A percentile compares a stretch with the other conserved stretches of the same genome.
Evolutionary conservation across 75 land plant genomes (phyloP).

Genomic region (Cupressus sempervirens): DNA sequence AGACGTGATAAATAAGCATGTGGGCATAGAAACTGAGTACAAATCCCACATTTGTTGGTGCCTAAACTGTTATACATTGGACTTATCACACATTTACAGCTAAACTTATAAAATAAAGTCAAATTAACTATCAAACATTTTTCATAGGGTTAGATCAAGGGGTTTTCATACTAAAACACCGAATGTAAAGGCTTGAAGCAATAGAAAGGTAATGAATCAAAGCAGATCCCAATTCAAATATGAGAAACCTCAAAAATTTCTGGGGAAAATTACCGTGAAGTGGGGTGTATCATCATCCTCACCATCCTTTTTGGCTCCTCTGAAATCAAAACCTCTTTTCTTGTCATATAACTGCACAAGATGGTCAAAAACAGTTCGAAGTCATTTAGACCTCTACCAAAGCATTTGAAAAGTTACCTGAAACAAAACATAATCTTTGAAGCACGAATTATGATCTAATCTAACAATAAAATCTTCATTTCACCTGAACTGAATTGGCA

Average conservation of each 20-base stretch:
- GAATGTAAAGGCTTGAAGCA: neutral
- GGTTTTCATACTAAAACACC: neutral
- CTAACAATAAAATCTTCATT: too few species aligned
- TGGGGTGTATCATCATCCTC: constrained; percentile 72
- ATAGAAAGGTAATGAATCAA: neutral
- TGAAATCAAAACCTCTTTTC: constrained; percentile 69
- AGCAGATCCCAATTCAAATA: neutral
- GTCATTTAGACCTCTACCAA: neutral
- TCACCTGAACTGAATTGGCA: constrained; percentile 97
- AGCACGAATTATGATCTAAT: neutral
- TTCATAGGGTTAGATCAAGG: neutral
- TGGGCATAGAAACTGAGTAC: neutral
- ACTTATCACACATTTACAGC: neutral
- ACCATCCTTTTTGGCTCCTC: constrained; percentile 61
- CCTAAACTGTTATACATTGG: neutral
- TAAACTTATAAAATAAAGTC: neutral
- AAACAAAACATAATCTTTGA: neutral
- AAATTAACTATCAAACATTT: neutral
- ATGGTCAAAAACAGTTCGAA: neutral
- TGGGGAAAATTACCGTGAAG: constrained; percentile 45
- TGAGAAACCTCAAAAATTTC: neutral
- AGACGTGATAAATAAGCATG: neutral
- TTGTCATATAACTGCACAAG: constrained; percentile 64
- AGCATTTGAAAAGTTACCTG: neutral
- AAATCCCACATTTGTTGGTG: neutral